Base-by-base conservation (phyloP, 768 basidiomycete genomes). In the Sistotremastrum niveocremeum region DNA sequence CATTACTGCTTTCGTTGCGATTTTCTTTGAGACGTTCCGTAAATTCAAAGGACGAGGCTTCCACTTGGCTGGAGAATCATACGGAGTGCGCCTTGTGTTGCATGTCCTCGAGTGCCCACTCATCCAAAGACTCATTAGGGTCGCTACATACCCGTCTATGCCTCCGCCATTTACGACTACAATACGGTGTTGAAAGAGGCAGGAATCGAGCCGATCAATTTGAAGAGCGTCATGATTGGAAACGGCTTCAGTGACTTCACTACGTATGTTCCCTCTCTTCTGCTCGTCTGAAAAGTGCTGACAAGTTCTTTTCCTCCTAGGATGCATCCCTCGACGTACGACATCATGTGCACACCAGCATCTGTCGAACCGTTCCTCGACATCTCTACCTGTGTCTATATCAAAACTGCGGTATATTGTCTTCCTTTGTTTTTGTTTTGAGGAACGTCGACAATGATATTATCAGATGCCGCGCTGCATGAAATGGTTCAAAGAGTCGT, bases 381-480 rank as follows among this genome's bases (percentile, higher is more conserved):
- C 42, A 57, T 54, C 2, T n/a, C 52, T 7, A 42, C 41, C 9
- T 42, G 41, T 42, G 20, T 20, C 20, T 20, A 20, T 41, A 44
- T 40, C 37, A 11, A 7, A 30, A 20, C 20, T 11, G 6, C 20
- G 12, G 10, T 36, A 6, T 41, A n/a, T 41, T 32, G 7, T 28
- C 7, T 10, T 34, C 48, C 31, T 9, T 51, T 8, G n/a, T 20
- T 20, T 20, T 30, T 20, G 30, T 2, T 10, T 35, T 1, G 6
- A 20, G 32, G 34, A 32, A 12, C 31, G 29, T 12, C 41, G 7
- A 32, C 4, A 7, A 20, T 20, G 20, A 7, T 11, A 29, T n/a
- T 34, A n/a, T 5, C 7, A 56, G 55, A 46, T 68, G 0, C 66
- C 66, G 1, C 57, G 61, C 42, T 69, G 67, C 52, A 46, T 58